phyloP scores from a whole-genome alignment of 192 early-diverging fungal genomes.

The Podila minutissima region DNA sequence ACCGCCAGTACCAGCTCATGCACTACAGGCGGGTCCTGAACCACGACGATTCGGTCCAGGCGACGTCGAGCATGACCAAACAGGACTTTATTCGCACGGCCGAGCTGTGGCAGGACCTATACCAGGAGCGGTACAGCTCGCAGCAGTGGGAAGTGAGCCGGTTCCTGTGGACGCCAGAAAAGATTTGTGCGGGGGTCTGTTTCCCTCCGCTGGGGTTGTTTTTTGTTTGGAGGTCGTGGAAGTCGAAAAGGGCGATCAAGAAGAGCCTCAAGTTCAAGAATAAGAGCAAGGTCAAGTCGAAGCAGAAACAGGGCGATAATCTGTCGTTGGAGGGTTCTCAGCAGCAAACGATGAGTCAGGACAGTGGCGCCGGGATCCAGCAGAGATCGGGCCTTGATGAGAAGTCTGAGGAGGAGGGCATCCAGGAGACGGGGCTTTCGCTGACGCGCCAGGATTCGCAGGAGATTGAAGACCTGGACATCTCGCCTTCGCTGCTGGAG shows the following conservation, averaged over 20 bases:
- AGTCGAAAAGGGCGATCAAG: conserved; percentile 25
- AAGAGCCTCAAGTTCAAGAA: conserved; percentile 7
- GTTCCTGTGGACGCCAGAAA: conserved; percentile 28
- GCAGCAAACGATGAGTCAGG: too few relatives aligned
- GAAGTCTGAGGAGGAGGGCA: neutral
- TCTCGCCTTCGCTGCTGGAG: neutral
- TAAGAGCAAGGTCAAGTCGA: conserved; percentile 1
- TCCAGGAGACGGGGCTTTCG: neutral
- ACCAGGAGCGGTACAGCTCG: conserved; percentile 52
- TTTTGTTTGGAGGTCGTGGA: conserved; percentile 27
- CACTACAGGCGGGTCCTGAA: conserved; percentile 63
- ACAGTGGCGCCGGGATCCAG: neutral
- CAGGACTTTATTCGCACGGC: conserved; percentile 56
- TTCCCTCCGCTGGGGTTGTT: conserved; percentile 47
- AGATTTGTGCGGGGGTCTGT: conserved; percentile 23
- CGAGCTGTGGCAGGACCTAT: conserved; percentile 60
- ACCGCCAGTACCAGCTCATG: conserved; percentile 60
- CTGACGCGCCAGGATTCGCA: neutral
- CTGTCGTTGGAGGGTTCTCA: neutral
- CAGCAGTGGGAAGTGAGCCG: conserved; percentile 12
- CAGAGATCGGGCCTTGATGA: neutral
- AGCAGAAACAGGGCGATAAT: neutral
- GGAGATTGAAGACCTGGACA: conserved; percentile 16
- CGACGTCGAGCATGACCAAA: conserved; percentile 35
- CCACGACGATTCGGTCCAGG: conserved; percentile 69